These are phyloP conservation scores for Theobroma cacao DNA, from an alignment of 345 rosid genomes.

Conservation along the genomic window DNA sequence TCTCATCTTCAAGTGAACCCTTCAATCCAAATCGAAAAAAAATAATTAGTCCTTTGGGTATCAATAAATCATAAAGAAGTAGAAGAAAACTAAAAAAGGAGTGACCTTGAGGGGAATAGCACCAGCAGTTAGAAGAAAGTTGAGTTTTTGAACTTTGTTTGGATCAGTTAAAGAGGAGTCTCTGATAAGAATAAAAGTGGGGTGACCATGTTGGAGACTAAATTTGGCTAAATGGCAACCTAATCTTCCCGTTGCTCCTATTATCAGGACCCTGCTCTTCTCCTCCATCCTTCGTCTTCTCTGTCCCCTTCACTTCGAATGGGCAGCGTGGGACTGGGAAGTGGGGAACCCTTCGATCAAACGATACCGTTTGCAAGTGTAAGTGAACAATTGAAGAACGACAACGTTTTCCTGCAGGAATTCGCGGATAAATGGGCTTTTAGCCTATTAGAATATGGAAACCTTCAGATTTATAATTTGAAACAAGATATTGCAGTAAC, in stretches of 20 bases:
- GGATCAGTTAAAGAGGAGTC: conserved; percentile 47
- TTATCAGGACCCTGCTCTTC: conserved; percentile 64
- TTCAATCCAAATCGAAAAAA: conserved; percentile 8
- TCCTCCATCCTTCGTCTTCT: conserved; percentile 17
- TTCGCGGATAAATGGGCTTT: background rate
- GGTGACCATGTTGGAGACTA: conserved; percentile 50
- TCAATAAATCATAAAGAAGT: background rate
- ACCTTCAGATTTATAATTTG: background rate
- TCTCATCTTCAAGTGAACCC: conserved; percentile 77
- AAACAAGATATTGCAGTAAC: background rate
- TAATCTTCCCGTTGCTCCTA: conserved; percentile 72
- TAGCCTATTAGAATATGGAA: background rate
- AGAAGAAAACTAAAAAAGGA: background rate
- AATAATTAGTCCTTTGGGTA: background rate
- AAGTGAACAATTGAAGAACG: background rate
- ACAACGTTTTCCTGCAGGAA: background rate
- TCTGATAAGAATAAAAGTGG: conserved; percentile 60
- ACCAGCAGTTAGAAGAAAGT: conserved; percentile 49
- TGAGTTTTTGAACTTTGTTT: conserved; percentile 37
- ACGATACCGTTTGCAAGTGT: background rate
- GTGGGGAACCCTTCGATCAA: background rate
- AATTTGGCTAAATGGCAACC: conserved; percentile 54
- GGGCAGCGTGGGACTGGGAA: background rate
- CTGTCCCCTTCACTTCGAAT: background rate
- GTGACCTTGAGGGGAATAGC: conserved; percentile 56